These are phyloP conservation scores for Sparassis latifolia DNA, from an alignment of 1,284 basidiomycete species.

Conservation along the genomic window DNA sequence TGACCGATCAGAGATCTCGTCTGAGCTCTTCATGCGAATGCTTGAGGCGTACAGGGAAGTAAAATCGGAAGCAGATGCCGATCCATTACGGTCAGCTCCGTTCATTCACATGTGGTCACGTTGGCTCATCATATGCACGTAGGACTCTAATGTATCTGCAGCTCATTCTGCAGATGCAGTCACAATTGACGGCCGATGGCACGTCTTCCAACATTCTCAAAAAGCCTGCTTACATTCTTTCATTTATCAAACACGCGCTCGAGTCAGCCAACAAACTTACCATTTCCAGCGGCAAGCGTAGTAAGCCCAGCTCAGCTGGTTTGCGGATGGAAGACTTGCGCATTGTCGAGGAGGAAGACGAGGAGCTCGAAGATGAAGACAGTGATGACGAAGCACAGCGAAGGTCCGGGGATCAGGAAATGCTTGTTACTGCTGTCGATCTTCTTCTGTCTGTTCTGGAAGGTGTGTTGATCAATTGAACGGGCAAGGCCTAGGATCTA, in stretches of 20 bases:
- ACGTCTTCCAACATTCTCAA: constrained; percentile 61
- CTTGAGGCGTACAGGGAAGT: constrained; percentile 63
- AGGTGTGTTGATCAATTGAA: constrained; percentile 37
- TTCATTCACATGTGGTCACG: constrained; percentile 1
- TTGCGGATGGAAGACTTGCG: constrained; percentile 36
- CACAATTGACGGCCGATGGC: constrained; percentile 48
- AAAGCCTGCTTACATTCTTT: constrained; percentile 66
- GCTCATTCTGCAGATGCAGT: constrained; percentile 75
- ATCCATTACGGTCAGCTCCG: constrained; percentile 47
- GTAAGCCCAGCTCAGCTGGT: constrained; percentile 7
- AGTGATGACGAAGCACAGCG: constrained; percentile 56
- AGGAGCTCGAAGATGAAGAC: constrained; percentile 32
- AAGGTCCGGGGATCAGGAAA: constrained; percentile 47
- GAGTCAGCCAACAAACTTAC: constrained; percentile 22
- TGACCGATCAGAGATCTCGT: constrained; percentile 62
- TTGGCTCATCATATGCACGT: background rate
- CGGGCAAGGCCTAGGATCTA: background rate
- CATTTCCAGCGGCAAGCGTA: constrained; percentile 11
- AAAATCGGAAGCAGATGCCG: constrained; percentile 34
- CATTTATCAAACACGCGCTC: constrained; percentile 74
- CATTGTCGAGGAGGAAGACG: constrained; percentile 34
- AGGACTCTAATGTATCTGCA: constrained; percentile 65
- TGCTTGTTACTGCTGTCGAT: constrained; percentile 72
- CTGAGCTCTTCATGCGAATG: constrained; percentile 65
- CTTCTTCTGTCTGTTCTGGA: constrained; percentile 78